Base-by-base conservation (phyloP, 1,139 yeast species). In the Casaregolazyma suthepensis region DNA sequence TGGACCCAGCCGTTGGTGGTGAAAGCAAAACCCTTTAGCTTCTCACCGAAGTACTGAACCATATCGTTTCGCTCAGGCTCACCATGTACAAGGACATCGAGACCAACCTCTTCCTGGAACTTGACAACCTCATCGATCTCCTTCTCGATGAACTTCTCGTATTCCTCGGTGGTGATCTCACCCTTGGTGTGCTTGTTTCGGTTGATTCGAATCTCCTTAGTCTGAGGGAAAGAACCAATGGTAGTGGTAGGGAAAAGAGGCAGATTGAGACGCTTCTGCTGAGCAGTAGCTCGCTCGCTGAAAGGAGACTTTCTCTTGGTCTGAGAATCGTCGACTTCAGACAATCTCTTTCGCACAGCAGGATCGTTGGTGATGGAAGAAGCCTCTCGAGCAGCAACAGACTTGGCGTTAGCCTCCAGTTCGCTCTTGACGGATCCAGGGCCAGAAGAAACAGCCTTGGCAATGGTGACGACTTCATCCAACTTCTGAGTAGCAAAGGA, bases 11-110 rank as follows among this genome's bases (percentile, higher is more conserved):
- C 99, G 83, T 89, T 89, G 68, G 88, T 81, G 76, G 99, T 93
- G 83, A 93, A 93, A 65, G 96, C 96, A 75, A 87, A 93, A 75
- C 99, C 99, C 73, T 88, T 87, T 74, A 93, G 82, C 81, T 89
- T 90, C 81, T 93, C 99, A 81, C 99, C 99, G 66, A 93, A 93
- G 85, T 93, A 93, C 82, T 93, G 99, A 71, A 93, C 99, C 99
- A 93, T 93, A 81, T 93, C 99, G 80, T 93, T 93, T 85, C 99
- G 88, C 83, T 94, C 99, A 76, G 99, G 99, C 81, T 93, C 99
- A 81, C 99, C 99, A 78, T 93, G 99, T 64, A 93, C 99, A 68
- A 91, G 81, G 66, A 93, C 99, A 73, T 93, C 99, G 71, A 93
- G 85, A 66, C 96, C 99, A 71, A 91, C 82, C 75, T 93, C 96